Evolutionary conservation across 1,139 yeast species (phyloP).

Genomic region (Kodamaea alishanica): DNA sequence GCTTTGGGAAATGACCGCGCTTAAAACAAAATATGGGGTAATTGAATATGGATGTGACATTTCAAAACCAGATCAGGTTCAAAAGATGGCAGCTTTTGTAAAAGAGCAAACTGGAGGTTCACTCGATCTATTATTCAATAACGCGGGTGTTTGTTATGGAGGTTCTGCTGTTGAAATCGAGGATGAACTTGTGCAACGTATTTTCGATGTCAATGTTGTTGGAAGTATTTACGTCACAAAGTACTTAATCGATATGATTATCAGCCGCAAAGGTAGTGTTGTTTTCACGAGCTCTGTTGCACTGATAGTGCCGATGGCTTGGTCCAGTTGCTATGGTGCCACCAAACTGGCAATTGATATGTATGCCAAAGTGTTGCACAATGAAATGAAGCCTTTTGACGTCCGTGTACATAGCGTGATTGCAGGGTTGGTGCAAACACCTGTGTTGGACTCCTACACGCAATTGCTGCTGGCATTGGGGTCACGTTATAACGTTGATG

Average conservation of each 20-base stretch:
- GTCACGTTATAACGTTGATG: constrained; percentile 29
- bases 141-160: constrained; percentile 30
- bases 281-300: constrained; percentile 40
- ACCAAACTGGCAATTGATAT: constrained; percentile 33
- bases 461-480: constrained; percentile 10
- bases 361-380: constrained; percentile 22
- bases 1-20: constrained; percentile 25
- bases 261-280: constrained; percentile 33
- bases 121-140: constrained; percentile 32
- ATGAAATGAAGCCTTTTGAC: constrained; percentile 32
- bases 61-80: constrained; percentile 25
- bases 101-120: constrained; percentile 24
- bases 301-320: constrained; percentile 33
- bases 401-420: constrained; percentile 36
- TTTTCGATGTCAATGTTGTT: constrained; percentile 33
- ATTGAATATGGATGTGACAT: constrained; percentile 33
- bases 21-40: constrained; percentile 26
- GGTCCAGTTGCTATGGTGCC: constrained; percentile 32
- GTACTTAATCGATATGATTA: constrained; percentile 28
- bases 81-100: constrained; percentile 21
- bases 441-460: constrained; percentile 22
- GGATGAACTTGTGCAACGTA: constrained; percentile 20
- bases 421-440: constrained; percentile 42
- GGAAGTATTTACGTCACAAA: constrained; percentile 40
- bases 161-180: constrained; percentile 35